phyloP scores from a whole-genome alignment of 2,329 filamentous ascomycete genomes.

The Xylaria multiplex region DNA sequence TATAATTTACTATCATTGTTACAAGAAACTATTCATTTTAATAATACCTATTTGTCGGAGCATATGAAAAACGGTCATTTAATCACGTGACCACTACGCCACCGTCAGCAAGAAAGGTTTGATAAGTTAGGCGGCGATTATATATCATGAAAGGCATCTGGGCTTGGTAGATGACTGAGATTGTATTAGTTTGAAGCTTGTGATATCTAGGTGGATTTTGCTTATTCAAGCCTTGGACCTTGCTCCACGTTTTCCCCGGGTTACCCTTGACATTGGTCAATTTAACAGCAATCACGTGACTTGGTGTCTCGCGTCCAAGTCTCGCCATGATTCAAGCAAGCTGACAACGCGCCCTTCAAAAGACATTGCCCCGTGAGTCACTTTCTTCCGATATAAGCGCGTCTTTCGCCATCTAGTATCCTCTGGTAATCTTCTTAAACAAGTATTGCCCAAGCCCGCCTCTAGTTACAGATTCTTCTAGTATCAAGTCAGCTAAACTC shows the following conservation, averaged over 20 bases:
- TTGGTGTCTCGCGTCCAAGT: slow-evolving; percentile 38
- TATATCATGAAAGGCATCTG: no score
- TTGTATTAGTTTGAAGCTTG: not conserved
- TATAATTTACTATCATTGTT: no score
- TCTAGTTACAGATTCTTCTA: not conserved
- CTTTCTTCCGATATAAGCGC: slow-evolving; percentile 7
- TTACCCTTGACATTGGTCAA: slow-evolving; percentile 29
- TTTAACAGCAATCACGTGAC: slow-evolving; percentile 41
- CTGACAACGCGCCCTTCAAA: slow-evolving; percentile 31
- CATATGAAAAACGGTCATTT: no score
- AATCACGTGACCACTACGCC: slow-evolving; percentile 11
- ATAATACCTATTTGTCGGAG: no score
- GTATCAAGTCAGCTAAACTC: not conserved
- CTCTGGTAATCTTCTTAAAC: not conserved
- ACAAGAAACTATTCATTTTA: no score
- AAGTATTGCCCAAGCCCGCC: not conserved
- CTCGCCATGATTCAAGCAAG: slow-evolving; percentile 9
- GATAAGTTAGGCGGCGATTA: no score
- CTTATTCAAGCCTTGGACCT: not conserved
- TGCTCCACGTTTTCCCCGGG: not conserved
- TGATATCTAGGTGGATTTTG: not conserved
- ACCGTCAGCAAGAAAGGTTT: not conserved
- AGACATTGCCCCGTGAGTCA: slow-evolving; percentile 23
- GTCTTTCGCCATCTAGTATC: not conserved
- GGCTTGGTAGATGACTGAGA: no score